Percentiles rank a stretch among this genome's conserved stretches.
phyloP scores from a whole-genome alignment of 1,139 yeast species.

The Yamadazyma trypodendri region DNA sequence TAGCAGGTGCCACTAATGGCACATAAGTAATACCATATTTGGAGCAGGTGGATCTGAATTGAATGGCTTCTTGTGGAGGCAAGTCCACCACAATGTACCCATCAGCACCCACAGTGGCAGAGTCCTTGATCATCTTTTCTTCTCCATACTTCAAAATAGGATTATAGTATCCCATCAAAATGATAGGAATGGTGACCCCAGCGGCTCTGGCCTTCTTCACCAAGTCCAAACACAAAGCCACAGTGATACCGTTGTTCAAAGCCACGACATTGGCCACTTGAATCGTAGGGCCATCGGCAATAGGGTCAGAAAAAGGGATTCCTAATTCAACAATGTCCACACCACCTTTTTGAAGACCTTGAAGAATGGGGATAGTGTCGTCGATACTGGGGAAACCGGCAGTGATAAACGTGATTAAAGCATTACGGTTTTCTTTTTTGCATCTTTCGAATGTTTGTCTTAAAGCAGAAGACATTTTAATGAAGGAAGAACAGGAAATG shows the following conservation, averaged over 20 bases:
- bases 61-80: conserved; percentile 96
- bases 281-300: conserved; percentile 97
- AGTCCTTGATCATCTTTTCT: conserved; percentile 70
- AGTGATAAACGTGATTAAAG: conserved; percentile 87
- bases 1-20: conserved; percentile 95
- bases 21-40: conserved; percentile 74
- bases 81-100: conserved; percentile 93
- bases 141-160: conserved; percentile 92
- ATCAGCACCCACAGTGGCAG: conserved; percentile 86
- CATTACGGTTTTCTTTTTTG: conserved; percentile 75
- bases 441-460: conserved; percentile 73
- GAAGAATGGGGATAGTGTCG: conserved; percentile 81
- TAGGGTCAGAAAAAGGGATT: conserved; percentile 97
- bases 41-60: conserved; percentile 73
- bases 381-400: conserved; percentile 91
- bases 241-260: conserved; percentile 76
- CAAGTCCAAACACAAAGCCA: conserved; percentile 63
- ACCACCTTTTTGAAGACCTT: conserved; percentile 92
- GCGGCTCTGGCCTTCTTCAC: conserved; percentile 71
- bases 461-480: conserved; percentile 59
- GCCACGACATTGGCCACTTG: conserved; percentile 83
- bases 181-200: conserved; percentile 86
- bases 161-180: conserved; percentile 96
- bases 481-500: background rate
- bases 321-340: conserved; percentile 94